Evolutionary conservation across 108 stramenopile genomes (phyloP), one percentile per base, ranked within the genome.

Genomic region (Nitzschia inconspicua): DNA sequence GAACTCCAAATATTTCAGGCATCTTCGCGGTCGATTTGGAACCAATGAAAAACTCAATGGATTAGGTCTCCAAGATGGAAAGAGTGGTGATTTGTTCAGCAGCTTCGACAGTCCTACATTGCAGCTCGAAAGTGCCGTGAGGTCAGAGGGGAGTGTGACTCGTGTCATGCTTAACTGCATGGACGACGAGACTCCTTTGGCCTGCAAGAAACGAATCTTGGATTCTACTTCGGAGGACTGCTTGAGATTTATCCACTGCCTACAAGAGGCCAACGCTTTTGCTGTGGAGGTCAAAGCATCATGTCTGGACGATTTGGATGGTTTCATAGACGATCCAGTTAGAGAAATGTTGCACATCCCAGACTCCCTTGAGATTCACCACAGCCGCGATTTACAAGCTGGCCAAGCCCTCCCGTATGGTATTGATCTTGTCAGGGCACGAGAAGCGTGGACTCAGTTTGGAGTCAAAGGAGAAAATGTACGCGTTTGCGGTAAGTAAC

Each of bases 401-500:
- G 57, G 43, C 2, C 57, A 65, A 28, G 6, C 42, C 2, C 53
- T 22, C 39, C 64, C 64, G 13, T 53, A 65, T 28, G 64, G 64
- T 5, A 53, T 65, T 11, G 30, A 42, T 13, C 3, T 65, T 29
- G 64, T 65, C 3, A 47, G 55, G 41, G 64, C 64, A 14, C 22
- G 4, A 7, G 53, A 65, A 31, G 64, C 30, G 16, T 65, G 64
- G 64, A 18, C 19, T 19, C 26, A 52, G 35, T 35, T 22, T 19
- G 28, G 42, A 5, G 28, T 24, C 1, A 53, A 43, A 25, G 64
- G 64, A 44, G 41, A 65, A 4, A 53, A 53, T 32, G 64, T 65
- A 11, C 75, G 72, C 30, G 58, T 82, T 13, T 82, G 81, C 43
- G n/a, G n/a, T n/a, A n/a, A n/a, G n/a, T n/a, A n/a, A n/a, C n/a